These are phyloP conservation scores for Lablab purpureus DNA, from an alignment of 306 rosid species.

Conservation along the genomic window DNA sequence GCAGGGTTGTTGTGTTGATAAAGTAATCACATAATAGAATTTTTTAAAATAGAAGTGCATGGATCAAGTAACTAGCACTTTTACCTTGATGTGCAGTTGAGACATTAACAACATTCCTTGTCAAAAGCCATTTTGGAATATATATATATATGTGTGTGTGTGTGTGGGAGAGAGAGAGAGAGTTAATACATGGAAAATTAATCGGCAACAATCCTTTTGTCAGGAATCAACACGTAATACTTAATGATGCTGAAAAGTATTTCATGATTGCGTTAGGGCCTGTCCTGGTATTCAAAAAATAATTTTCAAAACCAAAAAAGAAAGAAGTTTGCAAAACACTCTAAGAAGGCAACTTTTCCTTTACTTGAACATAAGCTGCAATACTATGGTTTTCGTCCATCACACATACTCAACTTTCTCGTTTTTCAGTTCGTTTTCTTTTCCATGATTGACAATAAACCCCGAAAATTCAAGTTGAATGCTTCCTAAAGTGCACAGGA, in stretches of 20 bases:
- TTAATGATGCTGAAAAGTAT: background rate
- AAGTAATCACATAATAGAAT: background rate
- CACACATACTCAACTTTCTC: background rate
- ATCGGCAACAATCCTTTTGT: background rate
- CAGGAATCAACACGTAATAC: conserved; percentile 10
- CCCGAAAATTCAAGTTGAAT: conserved; percentile 1
- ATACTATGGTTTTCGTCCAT: background rate
- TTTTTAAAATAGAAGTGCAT: conserved; percentile 12
- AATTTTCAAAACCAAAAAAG: background rate
- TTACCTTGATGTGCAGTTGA: background rate
- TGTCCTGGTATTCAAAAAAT: background rate
- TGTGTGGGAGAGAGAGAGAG: too few relatives aligned
- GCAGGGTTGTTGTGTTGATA: background rate
- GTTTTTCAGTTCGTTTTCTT: background rate
- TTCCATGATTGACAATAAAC: conserved; percentile 19
- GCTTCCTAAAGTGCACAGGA: background rate
- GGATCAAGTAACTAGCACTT: conserved; percentile 2
- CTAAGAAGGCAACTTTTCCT: background rate
- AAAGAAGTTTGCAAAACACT: conserved; percentile 1
- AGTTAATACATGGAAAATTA: background rate
- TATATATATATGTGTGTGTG: too few relatives aligned
- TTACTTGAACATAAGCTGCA: background rate
- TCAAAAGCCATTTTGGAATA: background rate
- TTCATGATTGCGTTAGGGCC: conserved; percentile 1
- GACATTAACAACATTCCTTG: background rate